Percentiles rank a stretch among this genome's conserved stretches.
phyloP scores from a whole-genome alignment of 129 eudicot genomes.

The Centrapalus pauciflorus region DNA sequence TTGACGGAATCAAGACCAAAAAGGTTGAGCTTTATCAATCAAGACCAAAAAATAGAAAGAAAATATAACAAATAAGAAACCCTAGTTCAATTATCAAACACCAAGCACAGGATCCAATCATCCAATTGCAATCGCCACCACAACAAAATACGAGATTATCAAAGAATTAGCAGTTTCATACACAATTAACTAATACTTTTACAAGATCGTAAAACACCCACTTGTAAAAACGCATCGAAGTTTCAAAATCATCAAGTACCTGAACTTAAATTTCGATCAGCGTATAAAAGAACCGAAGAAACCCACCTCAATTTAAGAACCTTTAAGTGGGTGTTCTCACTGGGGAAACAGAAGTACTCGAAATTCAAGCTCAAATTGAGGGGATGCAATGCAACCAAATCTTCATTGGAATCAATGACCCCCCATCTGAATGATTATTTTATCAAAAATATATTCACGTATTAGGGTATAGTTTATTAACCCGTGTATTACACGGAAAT shows the following conservation, averaged over 20 bases:
- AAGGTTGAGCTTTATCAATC: background rate
- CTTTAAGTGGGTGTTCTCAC: background rate
- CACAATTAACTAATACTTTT: background rate
- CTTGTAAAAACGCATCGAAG: background rate
- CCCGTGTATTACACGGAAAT: no score
- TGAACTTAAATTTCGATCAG: background rate
- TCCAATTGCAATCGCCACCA: background rate
- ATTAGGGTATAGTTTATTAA: no score
- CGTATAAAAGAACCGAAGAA: background rate
- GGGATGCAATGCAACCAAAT: background rate
- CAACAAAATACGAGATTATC: no score
- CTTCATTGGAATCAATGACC: background rate
- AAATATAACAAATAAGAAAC: no score
- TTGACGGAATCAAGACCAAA: constrained; percentile 7
- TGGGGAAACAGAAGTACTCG: background rate
- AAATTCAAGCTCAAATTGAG: background rate
- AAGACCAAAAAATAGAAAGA: background rate
- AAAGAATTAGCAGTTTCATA: background rate
- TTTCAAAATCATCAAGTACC: background rate
- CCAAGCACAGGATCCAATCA: constrained; percentile 5
- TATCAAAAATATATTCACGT: no score
- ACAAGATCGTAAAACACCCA: background rate
- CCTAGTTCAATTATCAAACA: background rate
- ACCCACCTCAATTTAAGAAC: constrained; percentile 2
- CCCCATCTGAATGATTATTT: background rate